A percentile compares a stretch with the other conserved stretches of the same genome.
These are phyloP conservation scores for Elongisporangium senticosum DNA, from an alignment of 352 stramenopile genomes.

Conservation along the genomic window DNA sequence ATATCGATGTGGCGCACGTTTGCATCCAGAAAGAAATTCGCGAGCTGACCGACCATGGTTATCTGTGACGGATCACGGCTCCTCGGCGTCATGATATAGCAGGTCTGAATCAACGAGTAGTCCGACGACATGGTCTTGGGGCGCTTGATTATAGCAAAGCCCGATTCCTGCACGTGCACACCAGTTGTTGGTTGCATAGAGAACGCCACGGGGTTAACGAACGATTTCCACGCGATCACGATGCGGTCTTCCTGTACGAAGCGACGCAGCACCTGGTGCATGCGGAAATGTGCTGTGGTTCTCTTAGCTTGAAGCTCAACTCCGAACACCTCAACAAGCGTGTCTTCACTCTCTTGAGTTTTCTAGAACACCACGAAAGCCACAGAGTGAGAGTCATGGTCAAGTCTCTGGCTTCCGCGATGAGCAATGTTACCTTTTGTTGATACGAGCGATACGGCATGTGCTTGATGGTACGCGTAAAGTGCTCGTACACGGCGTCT, in stretches of 20 bases:
- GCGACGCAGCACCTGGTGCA: conserved; percentile 45
- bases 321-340: conserved; percentile 46
- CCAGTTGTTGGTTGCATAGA: conserved; percentile 45
- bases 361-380: conserved; percentile 14
- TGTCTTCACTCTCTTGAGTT: conserved; percentile 36
- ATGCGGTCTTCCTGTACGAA: conserved; percentile 47
- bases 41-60: conserved; percentile 51
- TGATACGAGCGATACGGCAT: conserved; percentile 54
- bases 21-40: conserved; percentile 62
- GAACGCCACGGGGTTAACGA: conserved; percentile 43
- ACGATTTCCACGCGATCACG: conserved; percentile 52
- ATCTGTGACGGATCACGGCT: conserved; percentile 17
- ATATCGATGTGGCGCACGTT: conserved; percentile 30
- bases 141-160: conserved; percentile 60
- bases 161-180: conserved; percentile 45
- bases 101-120: conserved; percentile 62
- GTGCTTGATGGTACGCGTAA: conserved; percentile 45
- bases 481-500: conserved; percentile 46
- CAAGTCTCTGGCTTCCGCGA: too few species aligned
- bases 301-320: conserved; percentile 40
- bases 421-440: too few species aligned
- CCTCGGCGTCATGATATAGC: conserved; percentile 47
- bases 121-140: conserved; percentile 25
- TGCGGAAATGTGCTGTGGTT: conserved; percentile 40
- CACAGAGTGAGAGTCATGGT: too few species aligned